phyloP scores from a whole-genome alignment of 371 early-diverging fungal genomes.

The Rhizomucor pusillus region DNA sequence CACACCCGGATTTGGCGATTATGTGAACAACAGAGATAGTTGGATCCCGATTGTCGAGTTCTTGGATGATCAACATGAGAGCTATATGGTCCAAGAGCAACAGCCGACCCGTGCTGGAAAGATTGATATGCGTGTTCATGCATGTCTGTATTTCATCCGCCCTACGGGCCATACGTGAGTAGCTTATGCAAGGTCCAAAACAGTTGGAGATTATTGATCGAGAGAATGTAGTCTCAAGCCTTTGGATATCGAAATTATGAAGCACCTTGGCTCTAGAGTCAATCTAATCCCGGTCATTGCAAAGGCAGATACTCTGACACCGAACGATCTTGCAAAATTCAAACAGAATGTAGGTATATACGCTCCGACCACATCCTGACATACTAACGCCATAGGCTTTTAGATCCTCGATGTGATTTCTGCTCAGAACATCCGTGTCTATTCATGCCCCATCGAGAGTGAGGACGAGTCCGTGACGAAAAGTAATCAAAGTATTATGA shows the following conservation, averaged over 20 bases:
- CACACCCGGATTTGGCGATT: slow-evolving; percentile 93
- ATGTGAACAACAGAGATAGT: slow-evolving; percentile 70
- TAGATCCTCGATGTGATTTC: slow-evolving; percentile 73
- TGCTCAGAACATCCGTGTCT: slow-evolving; percentile 73
- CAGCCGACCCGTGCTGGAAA: slow-evolving; percentile 53
- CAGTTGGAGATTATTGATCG: neutral
- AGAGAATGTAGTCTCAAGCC: slow-evolving; percentile 68
- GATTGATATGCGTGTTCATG: slow-evolving; percentile 83
- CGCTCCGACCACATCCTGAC: no score
- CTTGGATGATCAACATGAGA: slow-evolving; percentile 95
- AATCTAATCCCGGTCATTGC: slow-evolving; percentile 85
- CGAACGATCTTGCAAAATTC: slow-evolving; percentile 70
- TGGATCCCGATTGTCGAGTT: slow-evolving; percentile 77
- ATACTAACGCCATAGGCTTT: neutral
- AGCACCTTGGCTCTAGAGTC: slow-evolving; percentile 73
- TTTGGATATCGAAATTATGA: slow-evolving; percentile 90
- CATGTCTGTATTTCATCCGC: slow-evolving; percentile 94
- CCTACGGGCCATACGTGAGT: slow-evolving; percentile 87
- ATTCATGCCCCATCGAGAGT: slow-evolving; percentile 72
- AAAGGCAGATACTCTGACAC: slow-evolving; percentile 68
- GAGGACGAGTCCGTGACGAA: slow-evolving; percentile 77
- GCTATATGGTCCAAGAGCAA: slow-evolving; percentile 78
- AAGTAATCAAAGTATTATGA: slow-evolving; percentile 77
- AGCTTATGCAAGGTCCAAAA: neutral
- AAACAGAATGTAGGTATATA: slow-evolving; percentile 66